Evolutionary conservation across 345 rosid species (phyloP).

Genomic region (Ailanthus altissimus): DNA sequence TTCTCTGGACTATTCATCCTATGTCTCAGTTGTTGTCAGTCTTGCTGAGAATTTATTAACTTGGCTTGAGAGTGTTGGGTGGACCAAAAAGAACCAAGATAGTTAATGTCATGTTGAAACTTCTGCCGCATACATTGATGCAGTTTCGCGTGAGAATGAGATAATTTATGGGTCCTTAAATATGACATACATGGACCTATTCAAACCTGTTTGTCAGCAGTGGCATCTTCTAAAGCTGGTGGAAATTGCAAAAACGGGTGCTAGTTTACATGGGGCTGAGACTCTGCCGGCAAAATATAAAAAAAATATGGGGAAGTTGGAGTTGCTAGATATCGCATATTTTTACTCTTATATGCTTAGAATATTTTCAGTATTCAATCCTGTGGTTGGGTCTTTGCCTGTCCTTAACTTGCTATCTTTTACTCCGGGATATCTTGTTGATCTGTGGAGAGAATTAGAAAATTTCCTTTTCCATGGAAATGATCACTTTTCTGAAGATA

Average conservation of each 20-base stretch:
- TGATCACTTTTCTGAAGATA: constrained; percentile 22
- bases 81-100: constrained; percentile 44
- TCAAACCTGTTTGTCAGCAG: constrained; percentile 80
- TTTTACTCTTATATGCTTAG: constrained; percentile 84
- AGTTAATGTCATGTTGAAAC: constrained; percentile 42
- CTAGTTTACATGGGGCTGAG: constrained; percentile 31
- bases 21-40: constrained; percentile 57
- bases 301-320: constrained; percentile 44
- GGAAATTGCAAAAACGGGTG: constrained; percentile 48
- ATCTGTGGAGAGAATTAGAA: constrained; percentile 69
- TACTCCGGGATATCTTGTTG: constrained; percentile 73
- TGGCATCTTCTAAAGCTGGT: constrained; percentile 85
- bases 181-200: constrained; percentile 57
- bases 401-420: constrained; percentile 90
- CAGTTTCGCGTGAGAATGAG: constrained; percentile 31
- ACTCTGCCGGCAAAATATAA: constrained; percentile 26
- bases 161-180: constrained; percentile 34
- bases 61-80: constrained; percentile 51
- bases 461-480: constrained; percentile 47
- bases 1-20: constrained; percentile 56
- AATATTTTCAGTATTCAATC: constrained; percentile 64
- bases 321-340: constrained; percentile 65
- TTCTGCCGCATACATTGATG: constrained; percentile 27
- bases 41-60: constrained; percentile 70
- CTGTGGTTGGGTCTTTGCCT: constrained; percentile 67